These are phyloP conservation scores for Skeletonema potamos DNA, from an alignment of 108 stramenopile genomes.

Conservation along the genomic window DNA sequence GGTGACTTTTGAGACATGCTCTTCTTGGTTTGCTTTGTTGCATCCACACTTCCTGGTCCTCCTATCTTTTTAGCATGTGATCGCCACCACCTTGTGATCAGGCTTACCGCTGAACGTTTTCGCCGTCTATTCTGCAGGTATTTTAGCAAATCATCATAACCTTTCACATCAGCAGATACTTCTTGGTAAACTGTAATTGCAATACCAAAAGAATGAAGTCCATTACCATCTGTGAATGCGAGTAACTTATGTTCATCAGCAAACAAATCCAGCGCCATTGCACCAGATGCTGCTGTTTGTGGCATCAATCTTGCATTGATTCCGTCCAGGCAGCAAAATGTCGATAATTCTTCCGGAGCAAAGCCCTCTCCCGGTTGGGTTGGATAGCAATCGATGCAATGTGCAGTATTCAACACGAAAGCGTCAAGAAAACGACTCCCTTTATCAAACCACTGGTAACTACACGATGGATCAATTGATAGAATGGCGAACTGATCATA, in stretches of 20 bases:
- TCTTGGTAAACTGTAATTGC: conserved; percentile 26
- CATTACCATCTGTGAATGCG: conserved; percentile 24
- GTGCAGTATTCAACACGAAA: not conserved
- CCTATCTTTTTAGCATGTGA: not conserved
- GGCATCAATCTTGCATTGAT: conserved; percentile 14
- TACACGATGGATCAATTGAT: not conserved
- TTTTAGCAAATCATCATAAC: not conserved
- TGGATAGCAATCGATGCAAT: conserved; percentile 12
- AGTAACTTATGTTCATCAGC: conserved; percentile 16
- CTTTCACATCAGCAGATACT: not conserved
- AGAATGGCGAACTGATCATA: not conserved
- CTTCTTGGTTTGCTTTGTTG: not conserved
- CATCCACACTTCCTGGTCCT: not conserved
- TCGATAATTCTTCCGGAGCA: conserved; percentile 4
- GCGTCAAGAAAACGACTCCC: conserved; percentile 2
- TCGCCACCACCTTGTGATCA: not conserved
- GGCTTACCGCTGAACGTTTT: not conserved
- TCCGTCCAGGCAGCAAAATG: conserved; percentile 14
- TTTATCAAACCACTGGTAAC: not conserved
- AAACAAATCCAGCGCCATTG: not conserved
- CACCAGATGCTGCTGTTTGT: not conserved
- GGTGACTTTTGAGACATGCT: not conserved
- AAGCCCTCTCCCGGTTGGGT: not conserved
- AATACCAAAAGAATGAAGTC: conserved; percentile 7
- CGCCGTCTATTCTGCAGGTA: not conserved